Base-by-base conservation (phyloP, 2,329 filamentous ascomycete genomes). In the Aspergillus ustus region DNA sequence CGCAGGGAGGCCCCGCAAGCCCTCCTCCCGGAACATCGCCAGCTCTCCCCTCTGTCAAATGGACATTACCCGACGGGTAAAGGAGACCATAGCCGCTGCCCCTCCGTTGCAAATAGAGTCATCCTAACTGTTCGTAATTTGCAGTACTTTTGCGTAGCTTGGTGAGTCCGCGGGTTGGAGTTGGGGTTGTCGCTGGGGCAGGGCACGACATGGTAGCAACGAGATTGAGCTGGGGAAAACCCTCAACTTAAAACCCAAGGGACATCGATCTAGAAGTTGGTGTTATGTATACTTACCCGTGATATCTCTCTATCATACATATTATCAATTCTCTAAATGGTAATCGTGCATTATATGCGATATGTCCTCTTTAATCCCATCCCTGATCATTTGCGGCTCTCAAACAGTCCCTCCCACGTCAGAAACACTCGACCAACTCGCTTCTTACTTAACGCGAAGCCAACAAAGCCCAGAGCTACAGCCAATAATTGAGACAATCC, bases 381-480 rank as follows among this genome's bases (percentile, higher is more conserved):
- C 55, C n/a, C 4, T 29, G 7, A 19, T 57, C 28, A 19, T 57
- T 25, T 57, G 46, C 46, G 55, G 55, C 44, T 51, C 55, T 3
- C 55, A 54, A 20, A 55, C 52, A 53, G 28, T 44, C 29, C 28
- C 29, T 31, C 43, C 31, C 11, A 29, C 44, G 4, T 7, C 37
- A 25, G 48, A 50, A 20, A 40, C 19, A 5, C 48, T 49, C 11
- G 29, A 25, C 17, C 46, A 51, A 19, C 55, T 49, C 11, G 48
- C 51, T 17, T 57, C 45, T 1, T 37, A 15, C 29, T 25, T 43
- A 37, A 40, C 11, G 15, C 29, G 43, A 28, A 40, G 19, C 19
- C 55, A 29, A 7, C n/a, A 57, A 13, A 40, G 11, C 19, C 55
- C 55, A 13, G 28, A 17, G n/a, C 25, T 57, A 28, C 29, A 29